Conservation (phyloP, 2,329 filamentous ascomycete species). For the Venturia pyrina region DNA sequence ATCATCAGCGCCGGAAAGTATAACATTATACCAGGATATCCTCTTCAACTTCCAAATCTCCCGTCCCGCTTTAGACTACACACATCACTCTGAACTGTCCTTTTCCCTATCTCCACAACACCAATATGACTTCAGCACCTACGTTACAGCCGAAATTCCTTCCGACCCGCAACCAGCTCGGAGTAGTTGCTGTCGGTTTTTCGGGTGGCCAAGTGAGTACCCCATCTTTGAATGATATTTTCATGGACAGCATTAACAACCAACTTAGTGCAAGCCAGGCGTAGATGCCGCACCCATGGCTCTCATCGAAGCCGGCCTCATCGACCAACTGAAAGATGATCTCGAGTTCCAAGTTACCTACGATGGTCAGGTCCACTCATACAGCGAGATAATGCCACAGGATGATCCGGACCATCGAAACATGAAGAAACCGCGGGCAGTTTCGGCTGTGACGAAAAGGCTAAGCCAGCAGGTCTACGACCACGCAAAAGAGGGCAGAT, state of each 20-base stretch:
- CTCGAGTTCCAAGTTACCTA: conserved; percentile 82
- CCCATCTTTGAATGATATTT: conserved; percentile 3
- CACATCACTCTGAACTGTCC: not conserved
- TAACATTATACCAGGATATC: not conserved
- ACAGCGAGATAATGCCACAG: conserved; percentile 61
- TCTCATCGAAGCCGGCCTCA: conserved; percentile 78
- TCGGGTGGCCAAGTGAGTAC: conserved; percentile 79
- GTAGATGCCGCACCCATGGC: conserved; percentile 86
- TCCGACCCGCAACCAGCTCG: conserved; percentile 66
- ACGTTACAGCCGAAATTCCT: conserved; percentile 66
- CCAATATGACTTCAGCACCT: conserved; percentile 43
- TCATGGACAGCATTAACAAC: conserved; percentile 10
- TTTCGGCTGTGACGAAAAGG: conserved; percentile 72
- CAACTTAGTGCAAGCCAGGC: conserved; percentile 66
- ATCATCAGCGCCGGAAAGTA: not conserved
- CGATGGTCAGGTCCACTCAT: conserved; percentile 72
- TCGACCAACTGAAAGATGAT: conserved; percentile 72
- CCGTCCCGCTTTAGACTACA: not conserved
- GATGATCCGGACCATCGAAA: conserved; percentile 69
- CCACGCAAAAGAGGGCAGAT: conserved; percentile 71
- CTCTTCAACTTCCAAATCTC: not conserved
- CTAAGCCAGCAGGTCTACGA: conserved; percentile 79
- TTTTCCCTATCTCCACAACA: not conserved
- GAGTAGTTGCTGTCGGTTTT: conserved; percentile 90
- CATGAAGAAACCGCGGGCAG: conserved; percentile 89